Evolutionary conservation across 2,329 filamentous ascomycete species (phyloP).

Genomic region (Clonostachys rosea): DNA sequence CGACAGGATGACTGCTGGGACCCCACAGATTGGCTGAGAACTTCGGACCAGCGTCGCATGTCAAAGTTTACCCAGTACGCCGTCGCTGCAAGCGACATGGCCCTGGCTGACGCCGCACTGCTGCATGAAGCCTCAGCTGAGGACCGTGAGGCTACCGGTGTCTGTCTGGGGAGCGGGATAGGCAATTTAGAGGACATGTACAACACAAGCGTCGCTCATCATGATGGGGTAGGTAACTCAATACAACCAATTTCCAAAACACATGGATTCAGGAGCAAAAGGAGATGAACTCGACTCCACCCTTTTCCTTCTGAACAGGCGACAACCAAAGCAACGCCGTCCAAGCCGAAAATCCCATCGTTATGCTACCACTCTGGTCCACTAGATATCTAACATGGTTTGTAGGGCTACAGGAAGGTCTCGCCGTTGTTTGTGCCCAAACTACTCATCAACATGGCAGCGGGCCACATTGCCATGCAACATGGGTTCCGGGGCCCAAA

Average conservation of each 20-base stretch:
- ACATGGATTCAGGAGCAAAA: too few species aligned
- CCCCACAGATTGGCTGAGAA: slow-evolving; percentile 47
- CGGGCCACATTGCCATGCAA: slow-evolving; percentile 91
- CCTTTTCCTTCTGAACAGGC: too few species aligned
- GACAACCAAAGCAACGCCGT: too few species aligned
- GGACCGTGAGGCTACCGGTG: slow-evolving; percentile 72
- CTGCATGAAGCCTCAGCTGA: slow-evolving; percentile 17
- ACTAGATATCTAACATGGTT: background rate
- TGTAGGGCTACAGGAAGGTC: slow-evolving; percentile 83
- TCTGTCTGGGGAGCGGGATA: slow-evolving; percentile 93
- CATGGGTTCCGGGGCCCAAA: slow-evolving; percentile 88
- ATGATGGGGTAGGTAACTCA: slow-evolving; percentile 58
- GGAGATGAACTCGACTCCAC: too few species aligned
- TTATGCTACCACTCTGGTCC: too few species aligned
- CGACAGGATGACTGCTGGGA: slow-evolving; percentile 39
- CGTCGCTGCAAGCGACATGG: slow-evolving; percentile 80
- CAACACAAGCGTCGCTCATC: slow-evolving; percentile 72
- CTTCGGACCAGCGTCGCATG: slow-evolving; percentile 67
- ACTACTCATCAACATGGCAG: slow-evolving; percentile 89
- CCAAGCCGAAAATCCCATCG: too few species aligned
- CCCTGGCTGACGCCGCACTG: slow-evolving; percentile 79
- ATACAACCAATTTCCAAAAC: background rate
- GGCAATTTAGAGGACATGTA: slow-evolving; percentile 92
- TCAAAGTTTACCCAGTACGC: slow-evolving; percentile 92
- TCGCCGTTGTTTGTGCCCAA: slow-evolving; percentile 92